Percentiles rank a stretch among this genome's conserved stretches.
Evolutionary conservation across 2,329 filamentous ascomycete genomes (phyloP).

Genomic region (Gyromitra esculenta): DNA sequence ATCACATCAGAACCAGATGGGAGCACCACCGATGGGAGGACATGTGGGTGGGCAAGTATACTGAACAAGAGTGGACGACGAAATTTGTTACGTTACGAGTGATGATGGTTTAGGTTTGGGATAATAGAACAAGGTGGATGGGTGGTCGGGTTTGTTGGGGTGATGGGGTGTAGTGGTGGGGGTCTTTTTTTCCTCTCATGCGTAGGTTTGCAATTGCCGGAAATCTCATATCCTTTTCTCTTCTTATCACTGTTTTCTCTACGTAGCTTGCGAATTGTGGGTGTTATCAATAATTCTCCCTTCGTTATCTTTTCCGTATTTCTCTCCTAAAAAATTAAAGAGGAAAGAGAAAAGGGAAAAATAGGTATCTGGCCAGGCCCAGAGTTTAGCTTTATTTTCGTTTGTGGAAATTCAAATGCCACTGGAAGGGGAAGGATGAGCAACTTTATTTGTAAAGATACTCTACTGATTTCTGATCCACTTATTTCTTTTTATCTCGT

Average conservation of each 20-base stretch:
- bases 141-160: neutral
- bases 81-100: conserved; percentile 24
- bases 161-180: conserved; percentile 20
- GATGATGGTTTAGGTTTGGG: conserved; percentile 32
- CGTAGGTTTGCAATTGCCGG: conserved; percentile 44
- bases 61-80: conserved; percentile 21
- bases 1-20: conserved; percentile 45
- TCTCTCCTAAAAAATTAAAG: neutral
- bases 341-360: conserved; percentile 6
- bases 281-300: conserved; percentile 27
- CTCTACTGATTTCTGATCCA: neutral
- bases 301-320: neutral
- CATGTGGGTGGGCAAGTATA: conserved; percentile 48
- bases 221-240: conserved; percentile 22
- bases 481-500: neutral
- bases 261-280: conserved; percentile 22
- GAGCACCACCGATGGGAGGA: conserved; percentile 37
- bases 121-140: conserved; percentile 40
- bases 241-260: conserved; percentile 12
- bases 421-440: neutral
- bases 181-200: conserved; percentile 42
- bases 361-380: neutral
- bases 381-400: neutral
- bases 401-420: neutral
- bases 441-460: conserved; percentile 24